Percentiles rank a stretch among this genome's conserved stretches.
These are phyloP conservation scores for Pyracantha coccinea DNA, from an alignment of 331 rosid species.

Conservation along the genomic window DNA sequence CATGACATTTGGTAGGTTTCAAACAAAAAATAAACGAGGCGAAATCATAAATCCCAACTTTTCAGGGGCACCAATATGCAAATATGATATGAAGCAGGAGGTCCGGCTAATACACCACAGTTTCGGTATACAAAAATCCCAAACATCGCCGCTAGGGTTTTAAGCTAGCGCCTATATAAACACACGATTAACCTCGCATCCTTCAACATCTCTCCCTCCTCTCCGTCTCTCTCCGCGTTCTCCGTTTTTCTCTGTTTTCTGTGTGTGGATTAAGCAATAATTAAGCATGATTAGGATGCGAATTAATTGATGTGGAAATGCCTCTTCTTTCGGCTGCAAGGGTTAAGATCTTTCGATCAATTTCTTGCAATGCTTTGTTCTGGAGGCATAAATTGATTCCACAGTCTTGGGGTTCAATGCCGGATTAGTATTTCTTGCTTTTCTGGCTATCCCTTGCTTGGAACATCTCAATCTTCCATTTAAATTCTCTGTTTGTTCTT, in stretches of 20 bases:
- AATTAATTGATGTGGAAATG: neutral
- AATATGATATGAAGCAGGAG: neutral
- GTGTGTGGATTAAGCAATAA: neutral
- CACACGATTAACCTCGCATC: neutral
- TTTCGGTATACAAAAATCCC: neutral
- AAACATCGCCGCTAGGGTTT: neutral
- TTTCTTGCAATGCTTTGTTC: conserved; percentile 75
- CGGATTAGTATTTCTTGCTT: conserved; percentile 20
- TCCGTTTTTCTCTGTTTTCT: neutral
- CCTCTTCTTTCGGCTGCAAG: conserved; percentile 83
- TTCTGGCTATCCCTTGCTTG: conserved; percentile 43
- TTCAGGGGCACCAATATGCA: neutral
- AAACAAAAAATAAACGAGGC: no score
- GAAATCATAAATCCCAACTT: no score
- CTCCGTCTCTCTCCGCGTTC: neutral
- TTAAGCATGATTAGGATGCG: neutral
- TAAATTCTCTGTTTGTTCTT: no score
- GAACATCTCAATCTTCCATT: conserved; percentile 15
- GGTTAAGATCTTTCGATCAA: conserved; percentile 52
- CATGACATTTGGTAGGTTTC: no score
- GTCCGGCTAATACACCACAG: neutral
- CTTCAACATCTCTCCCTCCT: neutral
- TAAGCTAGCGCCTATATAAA: neutral
- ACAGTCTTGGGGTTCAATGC: conserved; percentile 19
- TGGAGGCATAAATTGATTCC: conserved; percentile 50